Evolutionary conservation across 192 early-diverging fungal species (phyloP).

Genomic region (Backusella psychrophila): DNA sequence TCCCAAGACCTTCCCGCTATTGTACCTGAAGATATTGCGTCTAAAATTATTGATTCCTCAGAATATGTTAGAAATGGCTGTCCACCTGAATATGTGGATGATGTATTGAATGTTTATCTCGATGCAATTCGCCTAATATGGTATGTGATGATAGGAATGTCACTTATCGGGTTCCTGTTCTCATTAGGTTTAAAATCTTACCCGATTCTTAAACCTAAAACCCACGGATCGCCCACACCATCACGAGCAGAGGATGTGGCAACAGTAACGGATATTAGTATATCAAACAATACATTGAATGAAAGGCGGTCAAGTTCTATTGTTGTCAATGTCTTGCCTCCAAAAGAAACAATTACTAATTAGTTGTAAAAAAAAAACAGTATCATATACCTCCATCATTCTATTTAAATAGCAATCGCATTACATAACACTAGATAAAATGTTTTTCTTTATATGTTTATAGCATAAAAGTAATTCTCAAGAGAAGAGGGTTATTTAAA

Average conservation of each 20-base stretch:
- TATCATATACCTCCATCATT: neutral
- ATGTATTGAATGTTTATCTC: constrained; percentile 17
- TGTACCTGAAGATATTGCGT: constrained; percentile 10
- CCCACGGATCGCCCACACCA: neutral
- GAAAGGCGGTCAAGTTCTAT: neutral
- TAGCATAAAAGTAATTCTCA: neutral
- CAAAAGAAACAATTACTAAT: neutral
- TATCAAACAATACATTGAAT: neutral
- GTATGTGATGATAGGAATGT: constrained; percentile 19
- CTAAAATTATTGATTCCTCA: constrained; percentile 11
- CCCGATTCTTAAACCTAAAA: constrained; percentile 1
- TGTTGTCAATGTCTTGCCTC: neutral
- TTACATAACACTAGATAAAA: neutral
- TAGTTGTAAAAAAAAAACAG: neutral
- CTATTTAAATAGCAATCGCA: neutral
- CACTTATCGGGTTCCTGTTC: constrained; percentile 8
- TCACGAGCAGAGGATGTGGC: neutral
- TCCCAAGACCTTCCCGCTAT: constrained; percentile 12
- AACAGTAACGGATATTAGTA: neutral
- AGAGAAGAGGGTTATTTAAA: neutral
- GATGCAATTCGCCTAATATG: constrained; percentile 25
- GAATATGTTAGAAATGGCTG: constrained; percentile 25
- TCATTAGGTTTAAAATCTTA: constrained; percentile 3
- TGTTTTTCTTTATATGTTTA: neutral
- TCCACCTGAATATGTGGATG: constrained; percentile 16